Conservation (phyloP, 1,139 yeast species). For the Candida sanyaensis region DNA sequence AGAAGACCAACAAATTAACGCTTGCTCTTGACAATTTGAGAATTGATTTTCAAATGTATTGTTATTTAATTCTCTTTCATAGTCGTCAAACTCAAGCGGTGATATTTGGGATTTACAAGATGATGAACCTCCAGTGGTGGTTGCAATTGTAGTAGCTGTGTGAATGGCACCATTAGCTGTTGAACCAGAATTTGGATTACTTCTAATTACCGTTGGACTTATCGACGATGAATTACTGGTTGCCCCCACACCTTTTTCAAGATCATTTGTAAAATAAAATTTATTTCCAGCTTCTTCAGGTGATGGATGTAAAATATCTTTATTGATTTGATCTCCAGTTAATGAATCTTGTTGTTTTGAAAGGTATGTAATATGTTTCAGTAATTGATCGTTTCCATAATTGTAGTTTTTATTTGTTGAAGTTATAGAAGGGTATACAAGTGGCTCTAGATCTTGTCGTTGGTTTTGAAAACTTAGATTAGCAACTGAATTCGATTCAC, state of each 20-base stretch:
- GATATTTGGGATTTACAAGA: conserved; percentile 2
- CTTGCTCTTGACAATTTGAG: neutral
- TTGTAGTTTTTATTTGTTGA: neutral
- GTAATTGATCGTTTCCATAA: neutral
- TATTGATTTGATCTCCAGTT: neutral
- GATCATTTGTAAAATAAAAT: neutral
- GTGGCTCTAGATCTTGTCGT: neutral
- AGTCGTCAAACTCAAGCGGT: neutral
- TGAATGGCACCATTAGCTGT: conserved; percentile 1
- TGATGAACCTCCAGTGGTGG: neutral
- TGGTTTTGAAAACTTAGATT: neutral
- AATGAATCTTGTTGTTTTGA: neutral
- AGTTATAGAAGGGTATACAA: neutral
- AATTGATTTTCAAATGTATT: neutral
- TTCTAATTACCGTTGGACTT: neutral
- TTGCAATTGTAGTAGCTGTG: neutral
- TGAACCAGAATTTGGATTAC: conserved; percentile 7
- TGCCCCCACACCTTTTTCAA: neutral
- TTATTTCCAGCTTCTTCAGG: neutral
- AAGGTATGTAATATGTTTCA: neutral
- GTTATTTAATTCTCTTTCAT: neutral
- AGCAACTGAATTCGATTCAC: neutral
- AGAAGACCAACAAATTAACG: conserved; percentile 10
- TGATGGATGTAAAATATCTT: neutral
- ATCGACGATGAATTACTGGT: neutral